Base-by-base conservation (phyloP, 2,329 filamentous ascomycete genomes). In the Calonectria crousiana region DNA sequence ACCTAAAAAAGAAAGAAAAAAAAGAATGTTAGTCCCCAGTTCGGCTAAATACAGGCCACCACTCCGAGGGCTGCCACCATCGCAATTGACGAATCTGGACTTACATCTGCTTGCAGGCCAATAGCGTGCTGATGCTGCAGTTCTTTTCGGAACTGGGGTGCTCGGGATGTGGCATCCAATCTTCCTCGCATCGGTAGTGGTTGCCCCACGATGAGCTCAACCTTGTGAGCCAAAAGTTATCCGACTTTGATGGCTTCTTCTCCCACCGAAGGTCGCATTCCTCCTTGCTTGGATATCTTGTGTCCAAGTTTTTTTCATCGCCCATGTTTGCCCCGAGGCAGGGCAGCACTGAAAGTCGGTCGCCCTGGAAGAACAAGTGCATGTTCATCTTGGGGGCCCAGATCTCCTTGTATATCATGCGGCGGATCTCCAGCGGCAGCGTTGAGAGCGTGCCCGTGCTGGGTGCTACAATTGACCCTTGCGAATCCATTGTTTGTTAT, bases 181-280 rank as follows among this genome's bases (percentile, higher is more conserved):
- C 62, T 23, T 71, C 69, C 38, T 71, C 69, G 26, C 69, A 71
- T 32, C n/a, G 23, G 53, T 67, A 71, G 41, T 71, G 69, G 44
- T 71, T 56, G 10, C 69, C 69, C 69, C 69, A 71, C 30, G 62
- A 51, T 3, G 69, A 71, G 32, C 64, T 66, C 62, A 71, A n/a
- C 30, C 69, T 58, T 23, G 62, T 60, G 23, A 67, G 34, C 64
- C 62, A 67, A 38, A 67, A 60, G 47, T 49, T 62, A 26, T 62
- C 62, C 18, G 20, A 51, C 41, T 60, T 62, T 16, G 51, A 67
- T 18, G 69, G n/a, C 38, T 60, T 67, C 62, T 60, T 69, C 44
- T 52, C 53, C 67, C 67, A 69, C 47, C 62, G 51, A 51, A 60
- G 36, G 18, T 60, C 52, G 14, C 30, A 41, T 41, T 71, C 69